Percentiles rank a stretch among this genome's conserved stretches.
These are phyloP conservation scores for Pyricularia sp. DNA, from an alignment of 2,329 filamentous ascomycete genomes.

Conservation along the genomic window DNA sequence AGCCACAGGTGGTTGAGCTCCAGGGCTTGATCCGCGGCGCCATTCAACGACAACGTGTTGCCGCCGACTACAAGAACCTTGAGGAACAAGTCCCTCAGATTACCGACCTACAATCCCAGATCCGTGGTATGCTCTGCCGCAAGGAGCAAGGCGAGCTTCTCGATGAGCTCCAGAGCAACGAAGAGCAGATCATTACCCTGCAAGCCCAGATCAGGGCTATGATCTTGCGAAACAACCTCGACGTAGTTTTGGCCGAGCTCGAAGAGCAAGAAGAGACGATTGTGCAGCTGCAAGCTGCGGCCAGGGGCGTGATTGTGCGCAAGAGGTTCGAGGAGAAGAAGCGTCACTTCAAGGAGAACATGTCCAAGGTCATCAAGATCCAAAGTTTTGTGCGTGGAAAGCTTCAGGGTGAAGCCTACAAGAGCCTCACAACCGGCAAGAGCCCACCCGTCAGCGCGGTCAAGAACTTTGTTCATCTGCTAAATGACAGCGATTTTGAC, in stretches of 20 bases:
- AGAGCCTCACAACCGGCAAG: constrained; percentile 90
- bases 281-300: constrained; percentile 63
- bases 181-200: constrained; percentile 56
- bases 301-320: constrained; percentile 66
- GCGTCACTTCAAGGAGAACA: constrained; percentile 86
- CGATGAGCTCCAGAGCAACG: constrained; percentile 59
- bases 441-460: constrained; percentile 95
- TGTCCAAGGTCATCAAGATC: constrained; percentile 98
- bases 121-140: constrained; percentile 57
- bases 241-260: constrained; percentile 63
- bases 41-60: constrained; percentile 42
- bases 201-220: constrained; percentile 74
- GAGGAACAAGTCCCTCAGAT: constrained; percentile 47
- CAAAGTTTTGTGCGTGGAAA: constrained; percentile 94
- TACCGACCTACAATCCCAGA: constrained; percentile 54
- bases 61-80: constrained; percentile 43
- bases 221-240: constrained; percentile 65
- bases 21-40: constrained; percentile 55
- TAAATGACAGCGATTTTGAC: constrained; percentile 97
- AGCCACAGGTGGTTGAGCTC: constrained; percentile 36
- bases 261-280: constrained; percentile 77
- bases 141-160: constrained; percentile 53
- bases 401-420: constrained; percentile 95
- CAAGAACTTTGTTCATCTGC: constrained; percentile 94
- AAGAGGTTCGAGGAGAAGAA: constrained; percentile 74